A percentile compares a stretch with the other conserved stretches of the same genome.
phyloP scores from a whole-genome alignment of 805 yeast species.

The Martiniozyma abietophila region DNA sequence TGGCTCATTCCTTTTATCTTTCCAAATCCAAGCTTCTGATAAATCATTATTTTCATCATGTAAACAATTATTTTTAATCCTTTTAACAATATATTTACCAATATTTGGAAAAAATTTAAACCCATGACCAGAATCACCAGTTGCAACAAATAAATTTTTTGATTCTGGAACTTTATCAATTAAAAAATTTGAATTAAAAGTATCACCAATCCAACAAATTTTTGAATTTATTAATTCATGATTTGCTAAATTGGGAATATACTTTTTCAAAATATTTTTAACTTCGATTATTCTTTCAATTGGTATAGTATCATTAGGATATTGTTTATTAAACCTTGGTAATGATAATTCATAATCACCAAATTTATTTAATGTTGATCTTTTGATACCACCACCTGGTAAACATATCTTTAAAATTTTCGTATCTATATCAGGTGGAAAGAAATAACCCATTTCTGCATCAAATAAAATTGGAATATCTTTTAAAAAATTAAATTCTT shows the following conservation, averaged over 20 bases:
- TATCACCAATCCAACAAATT: constrained; percentile 31
- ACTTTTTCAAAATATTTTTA: constrained; percentile 21
- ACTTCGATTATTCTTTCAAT: constrained; percentile 19
- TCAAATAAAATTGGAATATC: constrained; percentile 35
- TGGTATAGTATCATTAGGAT: constrained; percentile 31
- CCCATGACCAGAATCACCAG: constrained; percentile 40
- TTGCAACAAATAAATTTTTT: constrained; percentile 28
- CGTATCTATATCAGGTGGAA: constrained; percentile 36
- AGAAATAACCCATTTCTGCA: constrained; percentile 36
- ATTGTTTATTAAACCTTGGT: constrained; percentile 28
- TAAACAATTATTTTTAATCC: constrained; percentile 23
- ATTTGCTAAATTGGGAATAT: constrained; percentile 29
- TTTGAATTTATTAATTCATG: constrained; percentile 26
- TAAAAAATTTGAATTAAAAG: constrained; percentile 29
- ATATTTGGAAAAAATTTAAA: constrained; percentile 37
- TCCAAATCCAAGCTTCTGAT: constrained; percentile 27
- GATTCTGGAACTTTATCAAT: constrained; percentile 30
- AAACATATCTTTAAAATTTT: constrained; percentile 30
- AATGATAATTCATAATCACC: constrained; percentile 18
- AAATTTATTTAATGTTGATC: constrained; percentile 13
- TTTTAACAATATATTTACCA: constrained; percentile 31
- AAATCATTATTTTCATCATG: constrained; percentile 15
- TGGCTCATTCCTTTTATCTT: constrained; percentile 8
- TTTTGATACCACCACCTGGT: constrained; percentile 26
- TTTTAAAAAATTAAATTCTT: constrained; percentile 28